phyloP scores from a whole-genome alignment of 495 filamentous ascomycete species.

The Mytilinidion resinicola region DNA sequence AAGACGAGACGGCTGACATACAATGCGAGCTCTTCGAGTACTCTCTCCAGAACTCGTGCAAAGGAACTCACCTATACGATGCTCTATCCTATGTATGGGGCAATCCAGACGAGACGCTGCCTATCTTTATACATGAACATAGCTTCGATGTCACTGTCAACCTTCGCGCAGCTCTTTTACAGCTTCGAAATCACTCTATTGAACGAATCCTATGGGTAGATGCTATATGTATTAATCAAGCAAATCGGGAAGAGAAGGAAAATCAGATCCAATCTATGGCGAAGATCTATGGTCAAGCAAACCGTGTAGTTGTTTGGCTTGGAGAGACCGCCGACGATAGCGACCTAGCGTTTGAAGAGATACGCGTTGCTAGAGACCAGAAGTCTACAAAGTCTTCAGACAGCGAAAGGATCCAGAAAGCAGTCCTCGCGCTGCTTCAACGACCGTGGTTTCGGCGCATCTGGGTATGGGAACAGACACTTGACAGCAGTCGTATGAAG shows the following conservation, averaged over 20 bases:
- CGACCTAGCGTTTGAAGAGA: not conserved
- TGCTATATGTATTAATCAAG: constrained; percentile 1
- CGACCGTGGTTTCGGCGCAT: constrained; percentile 32
- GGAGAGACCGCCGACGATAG: not conserved
- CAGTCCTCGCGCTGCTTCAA: constrained; percentile 22
- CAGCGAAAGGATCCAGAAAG: not conserved
- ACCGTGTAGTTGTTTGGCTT: constrained; percentile 8
- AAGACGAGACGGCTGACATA: not conserved
- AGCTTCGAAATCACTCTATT: not conserved
- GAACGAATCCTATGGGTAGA: constrained; percentile 8
- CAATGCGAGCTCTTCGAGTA: constrained; percentile 4
- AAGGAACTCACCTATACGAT: constrained; percentile 3
- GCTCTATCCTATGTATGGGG: constrained; percentile 14
- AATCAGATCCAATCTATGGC: constrained; percentile 7
- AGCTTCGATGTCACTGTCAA: not conserved
- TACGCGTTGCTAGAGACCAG: not conserved
- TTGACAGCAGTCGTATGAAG: not conserved
- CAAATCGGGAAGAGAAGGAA: not conserved
- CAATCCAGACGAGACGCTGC: not conserved
- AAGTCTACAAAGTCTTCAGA: too few relatives aligned
- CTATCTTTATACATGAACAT: not conserved
- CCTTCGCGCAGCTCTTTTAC: not conserved
- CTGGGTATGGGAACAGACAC: constrained; percentile 27
- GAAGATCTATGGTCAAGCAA: constrained; percentile 2
- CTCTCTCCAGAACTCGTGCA: not conserved